Conservation (phyloP, 768 basidiomycete species). For the Tulasnella sp. region DNA sequence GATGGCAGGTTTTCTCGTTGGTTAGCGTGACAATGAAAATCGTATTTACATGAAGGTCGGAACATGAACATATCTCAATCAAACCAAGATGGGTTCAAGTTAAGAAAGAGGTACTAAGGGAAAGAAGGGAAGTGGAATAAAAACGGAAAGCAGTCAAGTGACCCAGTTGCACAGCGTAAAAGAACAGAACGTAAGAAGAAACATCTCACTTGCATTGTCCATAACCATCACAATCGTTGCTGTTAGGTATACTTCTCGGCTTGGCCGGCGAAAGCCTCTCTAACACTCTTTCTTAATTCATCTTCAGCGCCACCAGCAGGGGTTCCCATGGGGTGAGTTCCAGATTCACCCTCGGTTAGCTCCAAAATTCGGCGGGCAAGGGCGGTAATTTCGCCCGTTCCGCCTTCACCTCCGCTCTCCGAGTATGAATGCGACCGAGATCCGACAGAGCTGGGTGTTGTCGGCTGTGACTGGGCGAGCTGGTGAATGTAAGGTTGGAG, state of each 20-base stretch:
- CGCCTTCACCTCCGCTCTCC: slow-evolving; percentile 66
- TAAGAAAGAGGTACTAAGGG: not conserved
- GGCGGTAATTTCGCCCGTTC: slow-evolving; percentile 85
- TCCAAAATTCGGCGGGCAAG: slow-evolving; percentile 83
- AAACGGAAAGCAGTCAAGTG: slow-evolving; percentile 13
- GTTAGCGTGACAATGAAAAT: not conserved
- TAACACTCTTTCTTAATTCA: slow-evolving; percentile 65
- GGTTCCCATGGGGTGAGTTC: slow-evolving; percentile 50
- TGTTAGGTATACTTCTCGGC: not conserved
- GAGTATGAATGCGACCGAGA: slow-evolving; percentile 72
- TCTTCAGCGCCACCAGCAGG: slow-evolving; percentile 32
- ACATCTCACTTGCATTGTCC: not conserved
- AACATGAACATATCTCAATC: not conserved
- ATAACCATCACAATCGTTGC: not conserved
- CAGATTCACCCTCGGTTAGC: slow-evolving; percentile 67
- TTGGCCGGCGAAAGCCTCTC: slow-evolving; percentile 59
- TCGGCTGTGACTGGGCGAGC: slow-evolving; percentile 66
- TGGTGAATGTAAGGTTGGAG: slow-evolving; percentile 83
- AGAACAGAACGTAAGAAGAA: slow-evolving; percentile 19
- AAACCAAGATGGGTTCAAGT: not conserved
- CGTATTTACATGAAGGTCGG: not conserved
- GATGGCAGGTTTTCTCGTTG: not conserved
- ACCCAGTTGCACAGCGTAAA: slow-evolving; percentile 6
- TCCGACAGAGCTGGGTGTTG: slow-evolving; percentile 65
- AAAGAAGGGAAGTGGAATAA: slow-evolving; percentile 23